Percentiles rank a stretch among this genome's conserved stretches.
Conservation (phyloP, 495 filamentous ascomycete species). For the Hypoxylon intermedium region DNA sequence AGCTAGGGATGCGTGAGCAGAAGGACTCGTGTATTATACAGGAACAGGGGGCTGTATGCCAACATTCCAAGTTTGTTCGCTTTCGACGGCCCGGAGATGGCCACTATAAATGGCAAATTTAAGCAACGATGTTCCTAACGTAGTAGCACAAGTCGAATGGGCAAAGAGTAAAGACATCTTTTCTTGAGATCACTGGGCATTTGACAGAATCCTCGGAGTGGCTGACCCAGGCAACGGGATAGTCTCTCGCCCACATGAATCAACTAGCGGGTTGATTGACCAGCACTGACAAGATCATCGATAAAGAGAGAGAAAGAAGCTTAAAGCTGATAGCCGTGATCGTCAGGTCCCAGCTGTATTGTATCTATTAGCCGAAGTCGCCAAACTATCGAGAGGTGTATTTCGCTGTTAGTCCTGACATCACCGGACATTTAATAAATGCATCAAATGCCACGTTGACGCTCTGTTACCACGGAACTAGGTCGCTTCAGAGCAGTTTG, state of each 20-base stretch:
- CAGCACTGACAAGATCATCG: conserved; percentile 10
- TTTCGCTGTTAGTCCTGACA: conserved; percentile 3
- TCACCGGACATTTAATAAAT: conserved; percentile 21
- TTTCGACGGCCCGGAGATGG: conserved; percentile 3
- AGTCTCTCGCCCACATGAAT: not conserved
- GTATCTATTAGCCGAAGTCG: not conserved
- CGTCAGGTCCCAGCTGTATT: conserved; percentile 18
- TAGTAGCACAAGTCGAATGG: conserved; percentile 20
- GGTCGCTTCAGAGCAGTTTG: not conserved
- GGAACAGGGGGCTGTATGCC: not conserved
- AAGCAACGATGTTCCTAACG: conserved; percentile 3
- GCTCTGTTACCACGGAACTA: not conserved
- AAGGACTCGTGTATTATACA: not conserved
- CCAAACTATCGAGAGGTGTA: not conserved
- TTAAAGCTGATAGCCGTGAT: conserved; percentile 32
- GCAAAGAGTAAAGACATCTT: conserved; percentile 11
- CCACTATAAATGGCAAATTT: conserved; percentile 26
- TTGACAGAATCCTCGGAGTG: not conserved
- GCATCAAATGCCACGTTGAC: conserved; percentile 2
- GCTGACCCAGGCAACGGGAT: not conserved
- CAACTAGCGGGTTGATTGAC: conserved; percentile 8
- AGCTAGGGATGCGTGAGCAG: conserved; percentile 3
- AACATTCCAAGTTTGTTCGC: not conserved
- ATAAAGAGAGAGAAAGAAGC: conserved; percentile 17
- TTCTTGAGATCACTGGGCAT: not conserved